Conservation (phyloP, 1,284 basidiomycete genomes). For the Trichosporon sp. region DNA sequence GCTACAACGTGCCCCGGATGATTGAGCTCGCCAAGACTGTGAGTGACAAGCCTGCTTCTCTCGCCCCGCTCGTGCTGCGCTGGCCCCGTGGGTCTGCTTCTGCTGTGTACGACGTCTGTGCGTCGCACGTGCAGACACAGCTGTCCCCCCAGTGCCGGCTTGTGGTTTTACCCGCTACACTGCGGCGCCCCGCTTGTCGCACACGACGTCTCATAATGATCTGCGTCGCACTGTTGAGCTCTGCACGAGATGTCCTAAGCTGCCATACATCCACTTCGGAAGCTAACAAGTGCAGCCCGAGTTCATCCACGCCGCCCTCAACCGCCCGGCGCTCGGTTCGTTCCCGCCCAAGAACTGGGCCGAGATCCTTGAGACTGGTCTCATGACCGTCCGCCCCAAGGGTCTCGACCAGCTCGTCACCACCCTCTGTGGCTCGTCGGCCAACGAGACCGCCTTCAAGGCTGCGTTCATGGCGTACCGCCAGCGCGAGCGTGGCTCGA, state of each 20-base stretch:
- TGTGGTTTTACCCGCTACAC: background rate
- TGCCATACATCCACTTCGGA: no score
- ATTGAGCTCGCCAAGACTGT: constrained; percentile 46
- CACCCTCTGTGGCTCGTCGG: constrained; percentile 45
- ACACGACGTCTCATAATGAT: no score
- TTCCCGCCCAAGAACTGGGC: constrained; percentile 54
- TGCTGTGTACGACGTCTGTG: background rate
- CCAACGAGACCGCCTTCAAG: constrained; percentile 54
- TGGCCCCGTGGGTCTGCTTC: background rate
- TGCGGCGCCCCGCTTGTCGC: background rate
- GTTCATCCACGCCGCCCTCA: constrained; percentile 35
- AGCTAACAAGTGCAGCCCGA: no score
- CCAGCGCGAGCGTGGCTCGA: constrained; percentile 31
- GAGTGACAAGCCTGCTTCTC: background rate
- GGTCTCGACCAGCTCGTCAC: constrained; percentile 51
- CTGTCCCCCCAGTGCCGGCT: background rate
- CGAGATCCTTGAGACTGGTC: constrained; percentile 49
- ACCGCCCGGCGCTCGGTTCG: constrained; percentile 53
- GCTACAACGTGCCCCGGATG: constrained; percentile 53
- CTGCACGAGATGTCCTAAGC: no score
- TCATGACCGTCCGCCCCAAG: constrained; percentile 52
- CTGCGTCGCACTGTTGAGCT: background rate
- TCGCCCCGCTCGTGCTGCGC: background rate
- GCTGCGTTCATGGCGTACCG: constrained; percentile 52
- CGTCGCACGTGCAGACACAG: background rate